Percentiles rank a stretch among this genome's conserved stretches.
These are phyloP conservation scores for Dipteronia sinensis DNA, from an alignment of 345 rosid species.

Conservation along the genomic window DNA sequence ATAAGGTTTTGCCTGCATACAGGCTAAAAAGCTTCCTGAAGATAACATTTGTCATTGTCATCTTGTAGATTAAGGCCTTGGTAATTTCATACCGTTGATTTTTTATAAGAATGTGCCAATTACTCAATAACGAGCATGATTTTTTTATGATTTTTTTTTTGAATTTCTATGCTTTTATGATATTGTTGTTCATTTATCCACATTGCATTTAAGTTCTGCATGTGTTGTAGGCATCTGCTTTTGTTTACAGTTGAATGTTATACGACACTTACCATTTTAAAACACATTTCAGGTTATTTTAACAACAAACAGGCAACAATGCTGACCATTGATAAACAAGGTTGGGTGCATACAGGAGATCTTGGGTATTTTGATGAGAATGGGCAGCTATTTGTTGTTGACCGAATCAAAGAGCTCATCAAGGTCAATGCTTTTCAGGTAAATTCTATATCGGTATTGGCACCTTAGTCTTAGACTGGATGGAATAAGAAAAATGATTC, in stretches of 20 bases:
- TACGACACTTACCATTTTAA: background rate
- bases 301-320: conserved; percentile 82
- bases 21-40: background rate
- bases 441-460: conserved; percentile 4
- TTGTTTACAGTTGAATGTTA: background rate
- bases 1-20: background rate
- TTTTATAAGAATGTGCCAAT: background rate
- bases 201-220: background rate
- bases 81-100: background rate
- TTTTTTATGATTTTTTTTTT: background rate
- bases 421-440: conserved; percentile 97
- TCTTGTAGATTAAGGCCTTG: background rate
- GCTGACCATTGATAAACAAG: conserved; percentile 66
- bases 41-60: background rate
- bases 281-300: conserved; percentile 60
- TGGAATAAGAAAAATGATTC: background rate
- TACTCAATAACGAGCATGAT: conserved; percentile 1
- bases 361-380: conserved; percentile 84
- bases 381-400: conserved; percentile 75
- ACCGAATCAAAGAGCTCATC: conserved; percentile 89
- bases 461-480: background rate
- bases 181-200: conserved; percentile 6
- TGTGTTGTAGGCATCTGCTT: background rate
- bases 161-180: background rate
- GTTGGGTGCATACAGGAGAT: conserved; percentile 94